A percentile compares a stretch with the other conserved stretches of the same genome.
These are phyloP conservation scores for Cladosporium sp. DNA, from an alignment of 2,329 filamentous ascomycete genomes.

Conservation along the genomic window DNA sequence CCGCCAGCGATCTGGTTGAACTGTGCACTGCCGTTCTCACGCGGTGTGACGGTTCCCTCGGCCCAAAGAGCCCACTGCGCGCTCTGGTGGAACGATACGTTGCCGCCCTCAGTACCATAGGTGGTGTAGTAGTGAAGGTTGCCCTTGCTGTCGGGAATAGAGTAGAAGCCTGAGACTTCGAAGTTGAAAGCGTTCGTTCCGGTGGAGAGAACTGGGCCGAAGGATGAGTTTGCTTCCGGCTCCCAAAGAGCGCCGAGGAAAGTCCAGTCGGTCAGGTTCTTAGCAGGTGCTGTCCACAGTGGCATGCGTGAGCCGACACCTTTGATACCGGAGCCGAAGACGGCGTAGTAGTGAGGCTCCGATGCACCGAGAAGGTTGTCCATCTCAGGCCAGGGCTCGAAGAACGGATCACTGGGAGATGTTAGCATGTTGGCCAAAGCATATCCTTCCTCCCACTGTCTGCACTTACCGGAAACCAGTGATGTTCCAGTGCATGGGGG, in stretches of 20 bases:
- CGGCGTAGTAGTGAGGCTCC: conserved; percentile 44
- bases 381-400: conserved; percentile 36
- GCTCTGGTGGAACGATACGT: conserved; percentile 38
- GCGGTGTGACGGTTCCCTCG: conserved; percentile 39
- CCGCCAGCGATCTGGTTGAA: conserved; percentile 44
- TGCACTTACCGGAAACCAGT: conserved; percentile 33
- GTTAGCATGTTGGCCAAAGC: neutral
- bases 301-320: conserved; percentile 45
- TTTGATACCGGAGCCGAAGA: conserved; percentile 46
- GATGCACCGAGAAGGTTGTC: conserved; percentile 38
- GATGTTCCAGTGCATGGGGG: conserved; percentile 43
- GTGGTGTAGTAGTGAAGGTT: conserved; percentile 43
- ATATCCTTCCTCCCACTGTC: too few relatives aligned
- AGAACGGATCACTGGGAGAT: conserved; percentile 30
- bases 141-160: conserved; percentile 40
- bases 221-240: conserved; percentile 38
- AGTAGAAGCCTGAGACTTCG: conserved; percentile 47
- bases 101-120: conserved; percentile 42
- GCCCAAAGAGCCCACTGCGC: conserved; percentile 45
- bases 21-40: conserved; percentile 41
- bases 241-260: conserved; percentile 46
- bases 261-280: conserved; percentile 43
- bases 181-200: conserved; percentile 46
- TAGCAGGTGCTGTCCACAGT: conserved; percentile 43
- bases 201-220: conserved; percentile 40